These are phyloP conservation scores for Iris macrosiphon DNA, from an alignment of 106 monocot species.

Conservation along the genomic window DNA sequence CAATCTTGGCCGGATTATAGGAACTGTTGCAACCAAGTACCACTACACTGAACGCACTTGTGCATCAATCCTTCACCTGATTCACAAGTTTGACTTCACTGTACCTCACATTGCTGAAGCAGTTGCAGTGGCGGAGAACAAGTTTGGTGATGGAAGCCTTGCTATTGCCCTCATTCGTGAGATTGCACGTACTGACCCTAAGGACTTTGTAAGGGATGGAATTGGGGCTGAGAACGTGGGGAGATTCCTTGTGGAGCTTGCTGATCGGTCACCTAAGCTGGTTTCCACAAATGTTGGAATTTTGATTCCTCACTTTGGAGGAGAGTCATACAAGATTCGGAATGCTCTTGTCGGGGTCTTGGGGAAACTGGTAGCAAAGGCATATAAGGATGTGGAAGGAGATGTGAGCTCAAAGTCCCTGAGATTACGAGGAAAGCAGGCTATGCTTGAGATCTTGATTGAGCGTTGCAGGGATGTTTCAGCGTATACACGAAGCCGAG, in stretches of 20 bases:
- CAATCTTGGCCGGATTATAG: conserved; percentile 56
- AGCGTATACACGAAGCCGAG: conserved; percentile 91
- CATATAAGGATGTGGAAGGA: conserved; percentile 76
- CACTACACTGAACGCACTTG: conserved; percentile 40
- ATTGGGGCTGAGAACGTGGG: conserved; percentile 92
- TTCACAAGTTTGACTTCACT: conserved; percentile 82
- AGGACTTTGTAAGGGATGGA: conserved; percentile 76
- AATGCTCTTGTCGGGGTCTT: conserved; percentile 85
- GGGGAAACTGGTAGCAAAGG: conserved; percentile 75
- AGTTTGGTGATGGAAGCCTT: conserved; percentile 76
- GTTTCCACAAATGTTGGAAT: conserved; percentile 85
- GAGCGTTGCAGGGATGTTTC: conserved; percentile 91
- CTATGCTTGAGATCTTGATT: conserved; percentile 83
- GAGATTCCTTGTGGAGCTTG: conserved; percentile 84
- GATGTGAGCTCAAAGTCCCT: conserved; percentile 56
- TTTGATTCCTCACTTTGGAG: conserved; percentile 92
- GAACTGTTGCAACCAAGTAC: conserved; percentile 64
- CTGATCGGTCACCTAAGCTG: conserved; percentile 65
- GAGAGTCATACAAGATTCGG: conserved; percentile 95
- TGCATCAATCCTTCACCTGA: conserved; percentile 72
- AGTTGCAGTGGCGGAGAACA: conserved; percentile 56
- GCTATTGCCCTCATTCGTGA: conserved; percentile 65
- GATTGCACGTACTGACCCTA: conserved; percentile 74
- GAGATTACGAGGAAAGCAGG: conserved; percentile 69
- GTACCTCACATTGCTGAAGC: conserved; percentile 60